Evolutionary conservation across 176 grass and related monocot genomes (phyloP), one percentile per base, ranked within the genome.

Genomic region (Eleusine indica): DNA sequence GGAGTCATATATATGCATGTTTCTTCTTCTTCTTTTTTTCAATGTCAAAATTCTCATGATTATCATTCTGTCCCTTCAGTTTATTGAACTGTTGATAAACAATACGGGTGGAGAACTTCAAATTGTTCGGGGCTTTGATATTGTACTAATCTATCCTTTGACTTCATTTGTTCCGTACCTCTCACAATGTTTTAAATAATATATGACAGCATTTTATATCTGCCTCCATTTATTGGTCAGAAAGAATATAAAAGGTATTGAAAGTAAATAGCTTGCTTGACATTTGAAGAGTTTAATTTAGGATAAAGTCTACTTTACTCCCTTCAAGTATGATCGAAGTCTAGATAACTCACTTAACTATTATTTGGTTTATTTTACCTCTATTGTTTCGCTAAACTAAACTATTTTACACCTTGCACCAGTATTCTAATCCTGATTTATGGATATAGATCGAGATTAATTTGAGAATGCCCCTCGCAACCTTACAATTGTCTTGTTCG

Each of bases 61-160:
- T 67, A 9, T 37, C 25, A 30, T 32, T 29, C 13, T 2, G 12
- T 47, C 61, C 30, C 70, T 52, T 67, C 39, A 3, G 16, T 16
- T 46, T 25, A 29, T 77, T 68, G 25, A 69, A 40, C 25, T 71
- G 12, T 17, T 18, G 3, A 46, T 5, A 39, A 65, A 42, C 8
- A 41, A 70, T 32, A 77, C 65, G 2, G 6, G 43, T 42, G 18
- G 35, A 78, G 3, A 82, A 76, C 21, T n/a, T 70, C 41, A 6
- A 76, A 28, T 52, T 77, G 42, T 28, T 42, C 17, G 15, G n/a
- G 28, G 5, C 41, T 48, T 68, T 69, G 8, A 41, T 76, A 60
- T 69, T 57, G 13, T 69, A 87, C 1, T 25, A 21, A 49, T 62
- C 19, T 61, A 3, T 64, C 74, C 18, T 51, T 82, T 82, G 85